Evolutionary conservation across 2,329 filamentous ascomycete genomes (phyloP).

Genomic region (Fusarium albosuccineum): DNA sequence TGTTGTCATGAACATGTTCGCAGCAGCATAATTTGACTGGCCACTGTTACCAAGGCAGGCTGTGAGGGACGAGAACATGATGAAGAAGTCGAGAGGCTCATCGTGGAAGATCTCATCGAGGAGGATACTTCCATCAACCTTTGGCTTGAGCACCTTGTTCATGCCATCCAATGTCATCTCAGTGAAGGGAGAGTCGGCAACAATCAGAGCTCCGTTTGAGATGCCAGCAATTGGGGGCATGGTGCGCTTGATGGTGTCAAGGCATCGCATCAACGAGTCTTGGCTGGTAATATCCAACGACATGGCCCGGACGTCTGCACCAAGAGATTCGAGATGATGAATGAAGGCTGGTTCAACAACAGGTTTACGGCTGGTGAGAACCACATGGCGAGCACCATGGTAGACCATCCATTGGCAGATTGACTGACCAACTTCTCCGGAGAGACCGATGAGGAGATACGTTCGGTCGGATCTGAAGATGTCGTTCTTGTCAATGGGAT

Average conservation of each 20-base stretch:
- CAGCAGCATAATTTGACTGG: background rate
- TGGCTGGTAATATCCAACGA: background rate
- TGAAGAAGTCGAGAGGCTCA: background rate
- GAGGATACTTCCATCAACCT: background rate
- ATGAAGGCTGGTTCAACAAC: background rate
- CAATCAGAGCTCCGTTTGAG: background rate
- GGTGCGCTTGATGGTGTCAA: background rate
- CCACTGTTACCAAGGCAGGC: background rate
- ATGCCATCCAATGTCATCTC: background rate
- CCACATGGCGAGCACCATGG: background rate
- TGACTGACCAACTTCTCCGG: background rate
- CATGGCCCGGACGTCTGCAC: background rate
- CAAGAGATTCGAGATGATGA: background rate
- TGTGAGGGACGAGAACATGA: background rate
- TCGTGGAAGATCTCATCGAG: background rate
- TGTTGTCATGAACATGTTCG: background rate
- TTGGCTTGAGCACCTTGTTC: background rate
- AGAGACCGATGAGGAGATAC: background rate
- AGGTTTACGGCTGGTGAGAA: background rate
- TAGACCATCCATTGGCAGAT: background rate
- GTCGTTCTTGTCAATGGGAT: too few species aligned
- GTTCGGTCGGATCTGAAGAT: background rate
- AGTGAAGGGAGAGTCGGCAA: background rate
- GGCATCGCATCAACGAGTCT: background rate
- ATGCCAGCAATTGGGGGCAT: background rate